Conservation (phyloP, 1,284 basidiomycete species). For the Cystobasidium pallidum region DNA sequence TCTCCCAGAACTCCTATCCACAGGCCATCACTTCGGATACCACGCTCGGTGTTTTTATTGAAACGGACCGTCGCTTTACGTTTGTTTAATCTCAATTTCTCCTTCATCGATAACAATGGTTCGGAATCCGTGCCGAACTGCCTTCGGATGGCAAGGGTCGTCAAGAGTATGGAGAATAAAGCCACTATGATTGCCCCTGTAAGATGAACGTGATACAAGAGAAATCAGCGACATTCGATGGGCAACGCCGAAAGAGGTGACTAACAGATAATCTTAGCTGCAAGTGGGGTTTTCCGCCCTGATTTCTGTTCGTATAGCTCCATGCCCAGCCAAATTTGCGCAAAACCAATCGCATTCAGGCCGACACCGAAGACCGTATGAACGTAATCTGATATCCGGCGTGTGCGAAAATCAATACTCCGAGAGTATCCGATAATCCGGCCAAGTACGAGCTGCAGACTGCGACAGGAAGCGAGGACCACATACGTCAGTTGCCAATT, state of each 20-base stretch:
- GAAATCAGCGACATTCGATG: too few species aligned
- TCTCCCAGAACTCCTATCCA: slow-evolving; percentile 21
- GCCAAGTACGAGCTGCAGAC: slow-evolving; percentile 28
- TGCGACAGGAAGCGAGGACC: neutral
- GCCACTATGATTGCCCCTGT: slow-evolving; percentile 33
- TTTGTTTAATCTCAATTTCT: neutral
- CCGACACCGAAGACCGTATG: slow-evolving; percentile 31
- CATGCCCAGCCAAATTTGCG: slow-evolving; percentile 40
- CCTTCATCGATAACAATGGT: slow-evolving; percentile 3
- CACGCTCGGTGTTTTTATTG: slow-evolving; percentile 1
- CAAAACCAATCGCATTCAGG: slow-evolving; percentile 38
- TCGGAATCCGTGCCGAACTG: neutral
- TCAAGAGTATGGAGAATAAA: slow-evolving; percentile 30
- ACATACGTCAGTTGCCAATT: neutral
- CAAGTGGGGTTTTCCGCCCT: slow-evolving; percentile 27
- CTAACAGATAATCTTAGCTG: slow-evolving; percentile 42
- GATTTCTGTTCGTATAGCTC: slow-evolving; percentile 34
- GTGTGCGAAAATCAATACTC: slow-evolving; percentile 7
- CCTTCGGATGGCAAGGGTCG: neutral
- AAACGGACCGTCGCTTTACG: slow-evolving; percentile 12
- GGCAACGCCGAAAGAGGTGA: neutral
- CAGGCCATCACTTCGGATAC: slow-evolving; percentile 20
- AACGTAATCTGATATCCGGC: slow-evolving; percentile 6
- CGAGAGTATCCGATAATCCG: neutral
- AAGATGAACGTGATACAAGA: neutral